Percentiles rank a stretch among this genome's conserved stretches.
These are phyloP conservation scores for Pleurotus ostreatus DNA, from an alignment of 768 basidiomycete species.

Conservation along the genomic window DNA sequence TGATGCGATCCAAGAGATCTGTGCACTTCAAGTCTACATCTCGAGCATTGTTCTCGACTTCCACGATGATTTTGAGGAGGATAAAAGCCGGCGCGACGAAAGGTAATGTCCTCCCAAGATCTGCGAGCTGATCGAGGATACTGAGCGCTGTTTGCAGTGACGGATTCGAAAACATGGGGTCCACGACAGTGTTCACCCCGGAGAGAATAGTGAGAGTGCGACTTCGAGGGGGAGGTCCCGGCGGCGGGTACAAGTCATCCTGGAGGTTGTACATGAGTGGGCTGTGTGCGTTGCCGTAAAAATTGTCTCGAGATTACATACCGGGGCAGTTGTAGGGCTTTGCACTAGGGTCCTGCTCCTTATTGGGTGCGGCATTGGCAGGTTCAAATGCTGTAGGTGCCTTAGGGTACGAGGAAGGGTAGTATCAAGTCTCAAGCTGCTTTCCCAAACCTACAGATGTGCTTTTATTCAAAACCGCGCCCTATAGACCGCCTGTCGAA, in stretches of 20 bases:
- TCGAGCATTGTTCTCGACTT: slow-evolving; percentile 30
- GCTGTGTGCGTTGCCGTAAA: background rate
- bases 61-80: slow-evolving; percentile 35
- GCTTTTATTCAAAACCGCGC: too few relatives aligned
- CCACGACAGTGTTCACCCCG: slow-evolving; percentile 13
- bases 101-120: slow-evolving; percentile 31
- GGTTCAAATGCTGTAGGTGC: background rate
- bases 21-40: slow-evolving; percentile 36
- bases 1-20: slow-evolving; percentile 37
- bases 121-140: slow-evolving; percentile 26
- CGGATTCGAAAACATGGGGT: slow-evolving; percentile 18
- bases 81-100: slow-evolving; percentile 36
- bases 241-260: background rate
- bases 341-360: slow-evolving; percentile 1
- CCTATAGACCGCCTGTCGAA: too few relatives aligned
- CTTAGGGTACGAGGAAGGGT: background rate
- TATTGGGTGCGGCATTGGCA: background rate
- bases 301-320: background rate
- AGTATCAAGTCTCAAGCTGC: too few relatives aligned
- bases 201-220: slow-evolving; percentile 7
- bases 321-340: slow-evolving; percentile 1
- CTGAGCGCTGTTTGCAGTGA: slow-evolving; percentile 25
- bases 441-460: too few relatives aligned
- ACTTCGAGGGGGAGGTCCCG: background rate
- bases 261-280: background rate